Percentiles rank a stretch among this genome's conserved stretches.
These are phyloP conservation scores for Dillenia suffruticosa DNA, from an alignment of 164 flowering plant species.

Conservation along the genomic window DNA sequence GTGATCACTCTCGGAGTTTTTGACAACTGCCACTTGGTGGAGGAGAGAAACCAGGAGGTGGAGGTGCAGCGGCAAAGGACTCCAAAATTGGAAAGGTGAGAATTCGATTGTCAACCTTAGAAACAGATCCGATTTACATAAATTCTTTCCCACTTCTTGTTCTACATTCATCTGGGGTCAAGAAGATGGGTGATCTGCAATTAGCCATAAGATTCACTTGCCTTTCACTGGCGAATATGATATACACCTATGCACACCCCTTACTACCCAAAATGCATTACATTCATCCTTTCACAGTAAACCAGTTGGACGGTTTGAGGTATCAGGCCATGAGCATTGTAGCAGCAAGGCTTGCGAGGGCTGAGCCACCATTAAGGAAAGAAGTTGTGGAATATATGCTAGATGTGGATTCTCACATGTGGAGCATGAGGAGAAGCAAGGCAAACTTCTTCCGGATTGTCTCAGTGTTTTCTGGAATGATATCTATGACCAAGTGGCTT, in stretches of 20 bases:
- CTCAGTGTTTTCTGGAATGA: constrained; percentile 47
- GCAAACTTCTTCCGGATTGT: constrained; percentile 75
- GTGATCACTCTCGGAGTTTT: constrained; percentile 76
- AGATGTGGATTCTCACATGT: constrained; percentile 77
- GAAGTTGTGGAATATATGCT: constrained; percentile 76
- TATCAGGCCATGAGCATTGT: constrained; percentile 68
- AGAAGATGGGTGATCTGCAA: constrained; percentile 70
- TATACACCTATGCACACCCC: constrained; percentile 52
- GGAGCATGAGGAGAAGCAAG: constrained; percentile 74
- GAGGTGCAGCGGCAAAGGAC: constrained; percentile 28
- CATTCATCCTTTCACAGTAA: constrained; percentile 64
- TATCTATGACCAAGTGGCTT: constrained; percentile 55
- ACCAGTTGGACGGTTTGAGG: constrained; percentile 57
- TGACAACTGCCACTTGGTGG: constrained; percentile 64
- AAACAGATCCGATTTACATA: constrained; percentile 49
- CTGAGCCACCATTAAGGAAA: constrained; percentile 58
- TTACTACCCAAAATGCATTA: constrained; percentile 77
- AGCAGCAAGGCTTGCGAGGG: constrained; percentile 51
- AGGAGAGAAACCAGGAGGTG: constrained; percentile 21
- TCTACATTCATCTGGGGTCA: constrained; percentile 47
- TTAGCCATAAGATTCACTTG: constrained; percentile 61
- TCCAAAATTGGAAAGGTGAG: constrained; percentile 70
- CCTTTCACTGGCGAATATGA: constrained; percentile 50
- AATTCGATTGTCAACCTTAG: constrained; percentile 58
- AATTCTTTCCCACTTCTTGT: constrained; percentile 57